Evolutionary conservation across 2,329 filamentous ascomycete genomes (phyloP), one percentile per base, ranked within the genome.

Genomic region (Mycosphaerella sp.): DNA sequence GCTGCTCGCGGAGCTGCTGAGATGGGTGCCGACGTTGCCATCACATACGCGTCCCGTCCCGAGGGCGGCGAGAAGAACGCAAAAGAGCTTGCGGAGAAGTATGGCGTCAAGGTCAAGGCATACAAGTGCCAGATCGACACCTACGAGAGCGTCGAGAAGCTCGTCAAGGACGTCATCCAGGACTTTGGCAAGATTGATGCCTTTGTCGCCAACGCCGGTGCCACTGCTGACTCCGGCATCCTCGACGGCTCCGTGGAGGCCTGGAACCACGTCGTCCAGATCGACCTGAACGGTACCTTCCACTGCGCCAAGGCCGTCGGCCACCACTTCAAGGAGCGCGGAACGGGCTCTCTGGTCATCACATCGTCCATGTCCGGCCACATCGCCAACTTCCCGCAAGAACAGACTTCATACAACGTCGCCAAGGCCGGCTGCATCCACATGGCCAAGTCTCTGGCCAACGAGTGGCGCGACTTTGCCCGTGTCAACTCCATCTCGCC

Each of bases 271-370:
- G 87, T 95, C 75, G 78, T 95, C 69, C 80, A 86, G 62, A 84
- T 91, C 64, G 94, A 96, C 70, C 77, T 95, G 61, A 93, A 83
- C n/a, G 90, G 89, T 10, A 82, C 79, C 25, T 87, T 89, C 71
- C 81, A 90, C 79, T 94, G 88, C 57, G 88, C 89, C 21, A 87
- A 91, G 74, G 88, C 88, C 16, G 87, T 88, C n/a, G 90, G 89
- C 30, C 79, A 84, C 49, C 85, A 93, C 71, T 85, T 84, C 77
- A 81, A 81, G 70, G 72, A 83, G 71, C 77, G 79, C 55, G 79
- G 80, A 61, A 81, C 73, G 9, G 82, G 82, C 44, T 80, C 76
- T 55, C 78, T 85, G 66, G 74, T 86, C 69, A 81, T 84, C 67
- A 86, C 82, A 35, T 75, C 81, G n/a, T 80, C 76, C 61, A 85